Evolutionary conservation across 139 green algal genomes (phyloP).

Genomic region (Raphidocelis subcapitata): DNA sequence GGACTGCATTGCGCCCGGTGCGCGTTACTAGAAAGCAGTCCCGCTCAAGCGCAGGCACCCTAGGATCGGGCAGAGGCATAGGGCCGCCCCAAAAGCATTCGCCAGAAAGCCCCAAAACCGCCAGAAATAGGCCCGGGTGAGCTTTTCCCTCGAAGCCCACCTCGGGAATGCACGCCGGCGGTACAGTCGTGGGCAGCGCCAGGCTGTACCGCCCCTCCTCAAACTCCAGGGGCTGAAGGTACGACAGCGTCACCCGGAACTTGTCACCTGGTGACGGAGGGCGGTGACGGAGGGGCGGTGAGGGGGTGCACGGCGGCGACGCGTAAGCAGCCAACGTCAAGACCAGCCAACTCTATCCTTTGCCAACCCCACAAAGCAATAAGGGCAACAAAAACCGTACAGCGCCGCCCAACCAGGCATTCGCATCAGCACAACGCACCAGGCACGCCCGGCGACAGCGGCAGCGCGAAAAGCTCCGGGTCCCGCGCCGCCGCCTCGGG

Average conservation of each 20-base stretch:
- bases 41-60: too few relatives aligned
- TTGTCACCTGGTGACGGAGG: conserved; percentile 30
- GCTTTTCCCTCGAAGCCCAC: too few relatives aligned
- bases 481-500: too few relatives aligned
- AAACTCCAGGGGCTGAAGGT: conserved; percentile 50
- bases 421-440: not conserved
- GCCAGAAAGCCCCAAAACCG: too few relatives aligned
- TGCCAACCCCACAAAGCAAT: not conserved
- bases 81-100: too few relatives aligned
- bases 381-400: too few relatives aligned
- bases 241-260: conserved; percentile 32
- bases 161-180: not conserved
- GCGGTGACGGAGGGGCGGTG: not conserved
- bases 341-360: not conserved
- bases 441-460: not conserved
- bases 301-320: not conserved
- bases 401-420: too few relatives aligned
- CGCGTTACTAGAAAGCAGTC: too few relatives aligned
- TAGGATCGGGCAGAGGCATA: too few relatives aligned
- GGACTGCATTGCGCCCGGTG: too few relatives aligned
- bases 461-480: conserved; percentile 50
- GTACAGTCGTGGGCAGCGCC: conserved; percentile 20
- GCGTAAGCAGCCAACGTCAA: not conserved
- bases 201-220: conserved; percentile 35
- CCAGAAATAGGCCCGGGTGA: too few relatives aligned